These are phyloP conservation scores for Hyphodiscus sp. DNA, from an alignment of 2,329 filamentous ascomycete genomes.

Conservation along the genomic window DNA sequence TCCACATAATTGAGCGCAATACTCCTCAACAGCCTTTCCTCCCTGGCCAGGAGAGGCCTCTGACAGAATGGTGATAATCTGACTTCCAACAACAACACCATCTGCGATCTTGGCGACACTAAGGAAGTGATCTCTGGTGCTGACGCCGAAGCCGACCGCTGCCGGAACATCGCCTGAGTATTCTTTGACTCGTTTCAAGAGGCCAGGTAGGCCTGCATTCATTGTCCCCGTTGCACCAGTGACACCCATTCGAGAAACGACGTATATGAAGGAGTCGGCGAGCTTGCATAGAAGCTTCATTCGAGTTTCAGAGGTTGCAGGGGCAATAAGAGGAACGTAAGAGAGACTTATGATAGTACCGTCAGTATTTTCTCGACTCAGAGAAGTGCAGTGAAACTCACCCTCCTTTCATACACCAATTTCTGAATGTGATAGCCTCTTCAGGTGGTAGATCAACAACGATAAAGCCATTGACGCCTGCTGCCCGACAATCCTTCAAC, in stretches of 20 bases:
- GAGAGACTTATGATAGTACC: constrained; percentile 54
- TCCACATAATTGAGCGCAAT: constrained; percentile 69
- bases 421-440: constrained; percentile 88
- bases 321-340: constrained; percentile 95
- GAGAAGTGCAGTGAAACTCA: constrained; percentile 34
- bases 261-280: constrained; percentile 97
- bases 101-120: constrained; percentile 80
- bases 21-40: constrained; percentile 73
- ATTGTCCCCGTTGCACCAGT: constrained; percentile 83
- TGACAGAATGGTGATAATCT: constrained; percentile 79
- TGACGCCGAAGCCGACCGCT: constrained; percentile 93
- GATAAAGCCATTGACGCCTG: constrained; percentile 93
- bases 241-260: constrained; percentile 94
- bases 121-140: constrained; percentile 87
- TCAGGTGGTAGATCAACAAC: constrained; percentile 93
- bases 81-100: constrained; percentile 92
- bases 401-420: constrained; percentile 72
- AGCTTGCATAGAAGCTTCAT: constrained; percentile 97
- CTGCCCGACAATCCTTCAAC: constrained; percentile 73
- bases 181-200: constrained; percentile 80
- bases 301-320: constrained; percentile 81
- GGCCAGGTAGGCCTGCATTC: constrained; percentile 72
- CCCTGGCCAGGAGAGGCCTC: constrained; percentile 60
- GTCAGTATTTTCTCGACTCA: constrained; percentile 4
- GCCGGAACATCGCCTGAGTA: constrained; percentile 88